Conservation (phyloP, 345 rosid species). For the Linum lewisii region DNA sequence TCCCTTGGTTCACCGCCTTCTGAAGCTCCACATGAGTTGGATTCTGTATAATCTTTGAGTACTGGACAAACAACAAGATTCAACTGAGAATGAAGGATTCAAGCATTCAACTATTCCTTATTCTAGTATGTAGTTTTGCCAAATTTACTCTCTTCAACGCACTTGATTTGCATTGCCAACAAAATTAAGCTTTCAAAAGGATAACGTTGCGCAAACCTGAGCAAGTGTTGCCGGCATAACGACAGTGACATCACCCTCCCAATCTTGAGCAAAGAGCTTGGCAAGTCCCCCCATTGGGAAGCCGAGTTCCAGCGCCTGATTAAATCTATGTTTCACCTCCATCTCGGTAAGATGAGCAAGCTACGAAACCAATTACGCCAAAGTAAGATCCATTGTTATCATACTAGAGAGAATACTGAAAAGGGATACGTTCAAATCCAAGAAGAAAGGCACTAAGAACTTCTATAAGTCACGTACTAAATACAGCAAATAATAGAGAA, state of each 20-base stretch:
- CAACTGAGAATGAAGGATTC: too few relatives aligned
- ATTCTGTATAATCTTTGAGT: conserved; percentile 77
- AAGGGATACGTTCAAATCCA: too few relatives aligned
- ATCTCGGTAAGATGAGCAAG: conserved; percentile 88
- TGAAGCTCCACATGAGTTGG: conserved; percentile 68
- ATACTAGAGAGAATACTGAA: too few relatives aligned
- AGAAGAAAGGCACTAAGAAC: too few relatives aligned
- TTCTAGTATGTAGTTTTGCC: too few relatives aligned
- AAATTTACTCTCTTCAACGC: too few relatives aligned
- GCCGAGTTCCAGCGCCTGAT: conserved; percentile 79
- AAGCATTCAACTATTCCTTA: too few relatives aligned
- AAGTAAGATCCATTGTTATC: too few relatives aligned
- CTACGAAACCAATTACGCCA: conserved; percentile 37
- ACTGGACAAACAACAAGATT: conserved; percentile 36
- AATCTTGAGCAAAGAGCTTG: conserved; percentile 88
- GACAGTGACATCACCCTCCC: conserved; percentile 99
- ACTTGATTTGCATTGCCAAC: too few relatives aligned
- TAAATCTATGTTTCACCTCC: conserved; percentile 96
- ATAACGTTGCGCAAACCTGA: conserved; percentile 47
- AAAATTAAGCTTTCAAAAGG: background rate
- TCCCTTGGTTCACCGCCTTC: conserved; percentile 86
- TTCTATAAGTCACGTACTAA: too few relatives aligned
- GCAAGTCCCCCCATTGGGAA: conserved; percentile 92
- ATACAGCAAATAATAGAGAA: too few relatives aligned
- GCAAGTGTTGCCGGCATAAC: conserved; percentile 95